phyloP scores from a whole-genome alignment of 495 filamentous ascomycete genomes.

The Trichocladium antarcticum region DNA sequence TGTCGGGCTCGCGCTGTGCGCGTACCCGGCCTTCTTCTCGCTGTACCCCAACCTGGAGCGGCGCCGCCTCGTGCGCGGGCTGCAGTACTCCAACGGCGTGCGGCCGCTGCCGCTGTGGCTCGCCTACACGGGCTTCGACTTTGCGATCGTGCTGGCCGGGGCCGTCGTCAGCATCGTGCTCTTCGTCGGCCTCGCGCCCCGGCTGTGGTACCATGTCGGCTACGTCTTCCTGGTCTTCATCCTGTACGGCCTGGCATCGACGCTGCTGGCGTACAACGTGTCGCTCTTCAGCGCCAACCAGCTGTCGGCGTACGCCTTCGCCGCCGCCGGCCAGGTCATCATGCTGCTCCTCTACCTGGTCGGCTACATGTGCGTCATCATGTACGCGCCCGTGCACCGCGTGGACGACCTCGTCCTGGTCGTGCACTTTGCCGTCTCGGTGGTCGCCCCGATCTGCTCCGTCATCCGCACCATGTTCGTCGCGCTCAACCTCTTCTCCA shows the following conservation, averaged over 20 bases:
- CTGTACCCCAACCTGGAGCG: constrained; percentile 77
- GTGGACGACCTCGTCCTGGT: constrained; percentile 49
- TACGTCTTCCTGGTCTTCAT: constrained; percentile 68
- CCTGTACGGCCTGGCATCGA: constrained; percentile 63
- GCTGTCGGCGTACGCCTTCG: constrained; percentile 41
- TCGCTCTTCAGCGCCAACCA: constrained; percentile 46
- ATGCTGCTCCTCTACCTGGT: constrained; percentile 73
- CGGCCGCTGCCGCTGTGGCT: constrained; percentile 61
- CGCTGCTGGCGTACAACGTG: constrained; percentile 59
- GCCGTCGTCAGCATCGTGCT: constrained; percentile 50
- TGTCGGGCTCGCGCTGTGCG: constrained; percentile 61
- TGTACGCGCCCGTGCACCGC: constrained; percentile 50
- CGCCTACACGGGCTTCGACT: constrained; percentile 71
- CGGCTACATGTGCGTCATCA: constrained; percentile 55
- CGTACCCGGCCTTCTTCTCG: constrained; percentile 74
- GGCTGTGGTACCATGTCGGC: constrained; percentile 61
- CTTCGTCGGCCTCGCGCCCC: constrained; percentile 43
- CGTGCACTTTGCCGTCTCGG: constrained; percentile 56
- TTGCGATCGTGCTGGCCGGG: constrained; percentile 49
- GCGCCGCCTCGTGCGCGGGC: constrained; percentile 59
- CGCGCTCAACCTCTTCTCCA: constrained; percentile 65
- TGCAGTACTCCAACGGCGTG: constrained; percentile 83
- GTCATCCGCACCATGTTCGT: constrained; percentile 60
- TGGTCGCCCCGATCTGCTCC: constrained; percentile 57
- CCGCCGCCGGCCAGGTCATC: constrained; percentile 59